Evolutionary conservation across 192 early-diverging fungal genomes (phyloP), one percentile per base, ranked within the genome.

Genomic region (Entomortierella lignicola): DNA sequence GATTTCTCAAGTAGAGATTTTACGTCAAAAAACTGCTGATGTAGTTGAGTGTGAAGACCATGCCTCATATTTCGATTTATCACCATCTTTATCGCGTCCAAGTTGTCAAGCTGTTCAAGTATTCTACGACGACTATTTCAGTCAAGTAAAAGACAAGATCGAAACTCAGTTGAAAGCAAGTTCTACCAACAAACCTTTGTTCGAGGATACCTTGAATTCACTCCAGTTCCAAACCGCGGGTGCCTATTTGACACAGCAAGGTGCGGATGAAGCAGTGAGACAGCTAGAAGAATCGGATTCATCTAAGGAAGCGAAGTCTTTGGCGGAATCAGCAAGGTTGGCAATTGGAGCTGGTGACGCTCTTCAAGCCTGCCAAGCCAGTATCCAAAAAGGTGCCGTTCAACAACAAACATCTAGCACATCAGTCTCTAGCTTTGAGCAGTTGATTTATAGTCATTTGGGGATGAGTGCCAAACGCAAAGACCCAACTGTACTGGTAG

Each of bases 361-460:
- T 11, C 41, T 70, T 10, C 68, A 70, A 39, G 68, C 52, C 1
- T 70, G 68, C 39, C 68, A 70, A 18, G 2, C 18, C 8, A 70
- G 59, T 55, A 21, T 70, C 2, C 68, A 62, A 18, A 54, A 8
- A 18, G 20, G 59, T 3, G 41, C 39, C 10, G 2, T 70, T 2
- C 39, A 41, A 23, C 13, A 44, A 29, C 51, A 52, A 31, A 25
- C 51, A 0, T 21, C 17, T 0, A 41, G 21, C 1, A 59, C 27
- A 2, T 60, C 37, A 2, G 59, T 70, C 25, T 62, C 68, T 8
- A 50, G 26, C 13, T 43, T 70, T 41, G 68, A 62, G 39, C 68
- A 70, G 27, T 2, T 60, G 34, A 69, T 69, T 10, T 70, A 70
- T 23, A 54, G 51, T 8, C 68, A 55, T 18, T 23, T 62, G 25